Percentiles rank a stretch among this genome's conserved stretches.
These are phyloP conservation scores for Theileria equi DNA, from an alignment of 169 alveolate species.

Conservation along the genomic window DNA sequence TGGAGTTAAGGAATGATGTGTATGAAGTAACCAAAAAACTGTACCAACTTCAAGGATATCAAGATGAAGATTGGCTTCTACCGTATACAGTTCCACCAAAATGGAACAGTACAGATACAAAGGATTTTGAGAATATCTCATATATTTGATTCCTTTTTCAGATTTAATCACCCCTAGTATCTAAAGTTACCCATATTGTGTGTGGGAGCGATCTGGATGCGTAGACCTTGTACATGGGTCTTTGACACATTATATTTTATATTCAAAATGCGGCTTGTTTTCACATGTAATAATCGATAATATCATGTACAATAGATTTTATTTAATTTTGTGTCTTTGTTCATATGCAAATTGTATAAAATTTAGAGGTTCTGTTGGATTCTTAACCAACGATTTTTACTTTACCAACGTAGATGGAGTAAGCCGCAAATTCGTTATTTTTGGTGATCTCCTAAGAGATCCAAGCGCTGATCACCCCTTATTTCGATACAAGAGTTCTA, in stretches of 20 bases:
- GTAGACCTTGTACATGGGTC: too few species aligned
- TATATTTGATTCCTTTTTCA: too few species aligned
- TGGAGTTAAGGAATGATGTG: constrained; percentile 42
- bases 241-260: background rate
- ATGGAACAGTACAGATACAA: constrained; percentile 33
- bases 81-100: constrained; percentile 57
- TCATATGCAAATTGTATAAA: too few species aligned
- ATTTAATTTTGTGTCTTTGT: too few species aligned
- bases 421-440: background rate
- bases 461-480: background rate
- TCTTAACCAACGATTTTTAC: too few species aligned
- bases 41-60: constrained; percentile 12
- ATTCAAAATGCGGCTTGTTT: background rate
- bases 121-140: constrained; percentile 38
- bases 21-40: constrained; percentile 11
- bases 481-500: background rate
- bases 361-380: too few species aligned
- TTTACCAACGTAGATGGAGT: too few species aligned
- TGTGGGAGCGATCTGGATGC: too few species aligned
- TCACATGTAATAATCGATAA: background rate
- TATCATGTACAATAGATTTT: too few species aligned
- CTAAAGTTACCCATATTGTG: too few species aligned
- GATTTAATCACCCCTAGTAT: background rate
- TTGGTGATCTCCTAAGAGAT: constrained; percentile 21
- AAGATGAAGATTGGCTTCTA: constrained; percentile 62